phyloP scores from a whole-genome alignment of 108 stramenopile genomes.

The Conticribra weissflogii region DNA sequence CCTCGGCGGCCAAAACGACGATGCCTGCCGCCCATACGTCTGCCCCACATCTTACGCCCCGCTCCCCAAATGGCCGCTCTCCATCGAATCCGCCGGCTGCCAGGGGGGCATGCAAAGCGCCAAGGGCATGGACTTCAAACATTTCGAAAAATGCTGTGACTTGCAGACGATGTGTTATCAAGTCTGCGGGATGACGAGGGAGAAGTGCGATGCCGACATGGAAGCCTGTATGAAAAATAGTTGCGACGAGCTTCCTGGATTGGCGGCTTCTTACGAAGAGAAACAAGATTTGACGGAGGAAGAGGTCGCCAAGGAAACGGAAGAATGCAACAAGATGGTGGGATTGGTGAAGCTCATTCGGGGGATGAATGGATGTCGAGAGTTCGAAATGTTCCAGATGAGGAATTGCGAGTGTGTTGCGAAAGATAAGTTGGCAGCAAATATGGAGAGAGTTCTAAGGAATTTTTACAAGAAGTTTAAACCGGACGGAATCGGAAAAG shows the following conservation, averaged over 20 bases:
- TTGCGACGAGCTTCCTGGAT: slow-evolving; percentile 5
- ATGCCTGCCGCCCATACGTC: slow-evolving; percentile 5
- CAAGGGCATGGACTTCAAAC: slow-evolving; percentile 28
- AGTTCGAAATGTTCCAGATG: slow-evolving; percentile 40
- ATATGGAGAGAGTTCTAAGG: slow-evolving; percentile 34
- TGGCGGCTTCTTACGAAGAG: slow-evolving; percentile 7
- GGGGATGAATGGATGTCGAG: slow-evolving; percentile 37
- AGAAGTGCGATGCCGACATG: slow-evolving; percentile 38
- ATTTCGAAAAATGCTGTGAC: slow-evolving; percentile 51
- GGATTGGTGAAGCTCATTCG: slow-evolving; percentile 34
- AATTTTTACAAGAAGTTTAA: slow-evolving; percentile 58
- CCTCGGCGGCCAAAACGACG: slow-evolving; percentile 7
- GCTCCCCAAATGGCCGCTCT: slow-evolving; percentile 38
- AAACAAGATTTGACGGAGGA: slow-evolving; percentile 32
- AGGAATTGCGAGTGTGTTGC: slow-evolving; percentile 49
- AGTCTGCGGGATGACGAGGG: slow-evolving; percentile 48
- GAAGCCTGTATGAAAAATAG: slow-evolving; percentile 20
- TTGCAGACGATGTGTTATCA: slow-evolving; percentile 55
- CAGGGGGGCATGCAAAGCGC: slow-evolving; percentile 7
- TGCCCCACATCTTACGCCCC: slow-evolving; percentile 27
- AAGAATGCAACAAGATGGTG: slow-evolving; percentile 31
- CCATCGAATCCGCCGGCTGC: slow-evolving; percentile 51
- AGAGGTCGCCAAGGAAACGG: slow-evolving; percentile 44
- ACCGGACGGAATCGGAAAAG: slow-evolving; percentile 51
- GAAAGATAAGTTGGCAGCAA: slow-evolving; percentile 6